These are phyloP conservation scores for Neolentinus lepideus DNA, from an alignment of 1,284 basidiomycete species.

Conservation along the genomic window DNA sequence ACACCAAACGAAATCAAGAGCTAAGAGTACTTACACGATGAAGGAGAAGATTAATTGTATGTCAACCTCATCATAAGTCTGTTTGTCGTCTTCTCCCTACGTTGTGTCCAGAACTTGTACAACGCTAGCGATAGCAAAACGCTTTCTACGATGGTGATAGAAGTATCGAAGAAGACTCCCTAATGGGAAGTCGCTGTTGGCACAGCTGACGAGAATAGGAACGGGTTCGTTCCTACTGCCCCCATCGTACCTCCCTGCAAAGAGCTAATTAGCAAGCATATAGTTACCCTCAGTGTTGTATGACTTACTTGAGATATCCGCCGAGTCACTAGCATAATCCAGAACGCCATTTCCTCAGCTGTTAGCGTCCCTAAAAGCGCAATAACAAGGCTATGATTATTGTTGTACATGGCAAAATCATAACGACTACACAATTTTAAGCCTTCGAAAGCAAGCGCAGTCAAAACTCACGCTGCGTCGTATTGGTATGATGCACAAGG, in stretches of 20 bases:
- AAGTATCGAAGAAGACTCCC: neutral
- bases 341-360: neutral
- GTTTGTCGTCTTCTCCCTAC: neutral
- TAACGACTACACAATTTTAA: no score
- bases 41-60: neutral
- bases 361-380: neutral
- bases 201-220: neutral
- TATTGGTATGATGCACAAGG: no score
- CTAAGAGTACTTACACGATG: neutral
- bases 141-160: constrained; percentile 1
- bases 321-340: neutral
- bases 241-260: neutral
- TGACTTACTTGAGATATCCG: neutral
- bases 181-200: constrained; percentile 1
- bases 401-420: neutral
- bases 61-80: neutral
- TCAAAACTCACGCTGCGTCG: no score
- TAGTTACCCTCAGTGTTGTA: neutral
- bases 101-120: neutral
- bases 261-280: neutral
- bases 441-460: no score
- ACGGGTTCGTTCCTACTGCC: neutral
- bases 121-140: neutral
- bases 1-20: neutral
- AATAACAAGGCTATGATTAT: neutral